Conservation (phyloP, 768 basidiomycete genomes). For the Mrakia hoshinonis region DNA sequence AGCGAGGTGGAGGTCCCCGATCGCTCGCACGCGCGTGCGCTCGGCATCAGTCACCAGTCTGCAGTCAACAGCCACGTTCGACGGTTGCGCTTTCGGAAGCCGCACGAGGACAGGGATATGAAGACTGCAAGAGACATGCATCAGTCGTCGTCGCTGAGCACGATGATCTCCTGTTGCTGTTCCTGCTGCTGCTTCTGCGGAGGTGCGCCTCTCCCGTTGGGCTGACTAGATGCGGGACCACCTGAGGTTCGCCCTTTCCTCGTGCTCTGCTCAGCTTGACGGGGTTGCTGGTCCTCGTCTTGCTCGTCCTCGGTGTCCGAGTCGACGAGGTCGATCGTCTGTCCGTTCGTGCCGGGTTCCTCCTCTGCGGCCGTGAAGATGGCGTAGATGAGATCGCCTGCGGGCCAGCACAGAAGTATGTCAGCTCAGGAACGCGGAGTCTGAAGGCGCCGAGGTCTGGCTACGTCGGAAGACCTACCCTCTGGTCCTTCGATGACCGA, state of each 20-base stretch:
- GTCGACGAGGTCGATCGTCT: neutral
- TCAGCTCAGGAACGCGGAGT: neutral
- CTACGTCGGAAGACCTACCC: constrained; percentile 6
- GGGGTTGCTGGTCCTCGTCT: neutral
- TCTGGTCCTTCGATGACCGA: constrained; percentile 39
- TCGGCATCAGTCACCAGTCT: too few relatives aligned
- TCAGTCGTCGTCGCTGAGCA: neutral
- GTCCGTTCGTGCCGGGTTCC: neutral
- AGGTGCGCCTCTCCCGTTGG: neutral
- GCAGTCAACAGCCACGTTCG: too few relatives aligned
- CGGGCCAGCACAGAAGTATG: neutral
- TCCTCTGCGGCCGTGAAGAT: constrained; percentile 34
- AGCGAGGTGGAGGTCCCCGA: too few relatives aligned
- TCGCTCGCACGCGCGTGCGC: too few relatives aligned
- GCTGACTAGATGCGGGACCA: too few relatives aligned
- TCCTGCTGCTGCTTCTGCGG: neutral
- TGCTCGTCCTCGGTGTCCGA: constrained; percentile 10
- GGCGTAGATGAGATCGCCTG: constrained; percentile 38
- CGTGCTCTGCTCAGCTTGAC: neutral
- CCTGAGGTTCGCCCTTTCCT: neutral
- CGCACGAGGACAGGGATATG: too few relatives aligned
- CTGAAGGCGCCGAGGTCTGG: neutral
- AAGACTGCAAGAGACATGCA: too few relatives aligned
- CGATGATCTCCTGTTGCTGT: neutral
- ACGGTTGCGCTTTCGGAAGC: too few relatives aligned